phyloP scores from a whole-genome alignment of 176 grass and related monocot genomes.

The sorghum (Sorghum bicolor) region DNA sequence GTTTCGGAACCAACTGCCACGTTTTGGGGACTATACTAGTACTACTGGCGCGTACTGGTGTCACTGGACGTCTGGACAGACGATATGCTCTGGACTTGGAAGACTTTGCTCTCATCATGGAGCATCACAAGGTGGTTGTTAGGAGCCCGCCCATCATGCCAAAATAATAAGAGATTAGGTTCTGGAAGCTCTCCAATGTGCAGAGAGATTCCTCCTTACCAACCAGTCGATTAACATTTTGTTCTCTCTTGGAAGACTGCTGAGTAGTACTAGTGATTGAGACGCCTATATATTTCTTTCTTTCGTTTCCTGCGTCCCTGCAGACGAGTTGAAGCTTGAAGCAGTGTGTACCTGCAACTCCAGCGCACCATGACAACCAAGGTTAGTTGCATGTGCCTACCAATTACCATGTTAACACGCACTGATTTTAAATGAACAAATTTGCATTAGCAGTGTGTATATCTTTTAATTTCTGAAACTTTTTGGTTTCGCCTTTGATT shows the following conservation, averaged over 20 bases:
- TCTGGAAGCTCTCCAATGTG: not conserved
- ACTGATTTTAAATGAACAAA: not conserved
- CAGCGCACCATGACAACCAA: slow-evolving; percentile 19
- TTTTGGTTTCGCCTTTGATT: not conserved
- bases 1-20: not conserved
- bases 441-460: not conserved
- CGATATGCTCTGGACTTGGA: slow-evolving; percentile 13
- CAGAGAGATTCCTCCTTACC: not conserved
- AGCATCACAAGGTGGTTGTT: slow-evolving; percentile 19
- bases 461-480: not conserved
- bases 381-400: slow-evolving; percentile 2
- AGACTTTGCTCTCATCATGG: not conserved
- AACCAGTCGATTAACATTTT: not conserved
- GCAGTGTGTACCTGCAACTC: not conserved
- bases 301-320: not conserved
- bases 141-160: not conserved
- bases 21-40: not conserved
- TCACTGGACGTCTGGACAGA: not conserved
- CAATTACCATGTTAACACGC: not conserved
- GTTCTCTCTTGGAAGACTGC: not conserved
- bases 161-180: slow-evolving; percentile 10
- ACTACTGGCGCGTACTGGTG: not conserved
- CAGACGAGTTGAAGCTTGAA: slow-evolving; percentile 12
- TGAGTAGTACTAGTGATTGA: not conserved
- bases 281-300: slow-evolving; percentile 20